A percentile compares a stretch with the other conserved stretches of the same genome.
These are phyloP conservation scores for Gymnopilus junonius DNA, from an alignment of 768 basidiomycete genomes.

Conservation along the genomic window DNA sequence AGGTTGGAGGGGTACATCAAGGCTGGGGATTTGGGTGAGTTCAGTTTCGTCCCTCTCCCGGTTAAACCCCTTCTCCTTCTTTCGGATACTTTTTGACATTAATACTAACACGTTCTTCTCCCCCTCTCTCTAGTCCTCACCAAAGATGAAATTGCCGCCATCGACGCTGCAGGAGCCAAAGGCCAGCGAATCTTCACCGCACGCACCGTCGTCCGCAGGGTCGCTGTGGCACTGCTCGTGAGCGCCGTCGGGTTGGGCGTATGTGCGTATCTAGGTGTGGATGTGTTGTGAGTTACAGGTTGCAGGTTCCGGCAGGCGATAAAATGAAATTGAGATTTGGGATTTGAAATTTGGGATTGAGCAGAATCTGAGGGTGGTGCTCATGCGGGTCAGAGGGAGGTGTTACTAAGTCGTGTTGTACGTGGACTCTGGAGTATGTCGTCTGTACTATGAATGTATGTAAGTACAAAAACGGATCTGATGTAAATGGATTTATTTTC, in stretches of 20 bases:
- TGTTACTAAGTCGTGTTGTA: too few relatives aligned
- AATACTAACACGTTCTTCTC: background rate
- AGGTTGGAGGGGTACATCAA: conserved; percentile 43
- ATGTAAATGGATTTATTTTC: too few relatives aligned
- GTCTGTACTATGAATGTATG: too few relatives aligned
- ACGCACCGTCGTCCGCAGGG: conserved; percentile 13
- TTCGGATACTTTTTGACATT: too few relatives aligned
- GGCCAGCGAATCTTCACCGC: background rate
- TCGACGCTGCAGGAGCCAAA: background rate
- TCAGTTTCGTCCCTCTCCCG: background rate
- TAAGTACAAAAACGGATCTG: too few relatives aligned
- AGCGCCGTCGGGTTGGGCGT: conserved; percentile 26
- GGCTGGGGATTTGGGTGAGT: conserved; percentile 15
- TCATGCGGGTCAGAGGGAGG: too few relatives aligned
- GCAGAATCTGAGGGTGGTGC: too few relatives aligned
- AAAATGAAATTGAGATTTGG: too few relatives aligned
- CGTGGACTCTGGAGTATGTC: too few relatives aligned
- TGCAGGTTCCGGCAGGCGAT: too few relatives aligned
- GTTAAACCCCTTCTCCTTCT: background rate
- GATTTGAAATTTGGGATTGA: too few relatives aligned
- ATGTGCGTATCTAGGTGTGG: conserved; percentile 25
- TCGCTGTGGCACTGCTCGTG: conserved; percentile 23
- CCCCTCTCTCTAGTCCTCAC: background rate
- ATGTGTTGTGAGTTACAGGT: too few relatives aligned
- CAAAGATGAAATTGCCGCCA: background rate